Evolutionary conservation across 1,139 yeast species (phyloP), one percentile per base, ranked within the genome.

Genomic region (Geotrichum siamense): DNA sequence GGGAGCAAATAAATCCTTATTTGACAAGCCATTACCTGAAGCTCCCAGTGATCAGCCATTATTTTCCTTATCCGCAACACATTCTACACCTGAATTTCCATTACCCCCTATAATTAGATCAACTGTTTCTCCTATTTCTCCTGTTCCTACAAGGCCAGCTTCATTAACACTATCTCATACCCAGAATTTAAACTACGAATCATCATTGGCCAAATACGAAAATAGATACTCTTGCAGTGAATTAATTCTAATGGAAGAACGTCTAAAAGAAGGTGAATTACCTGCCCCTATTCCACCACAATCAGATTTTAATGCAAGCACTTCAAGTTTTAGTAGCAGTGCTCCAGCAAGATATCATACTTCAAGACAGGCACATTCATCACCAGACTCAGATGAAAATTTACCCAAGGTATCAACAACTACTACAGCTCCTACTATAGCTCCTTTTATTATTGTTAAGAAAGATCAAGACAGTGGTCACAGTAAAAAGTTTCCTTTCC

Each of bases 131-230:
- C 45, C 38, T 9, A 19, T 42, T 2, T 31, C 42, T 6, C 45
- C 45, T 6, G 21, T 42, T 17, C 45, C 45, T 2, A 35, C 39
- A 6, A 39, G 45, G 8, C 45, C 45, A 9, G 31, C 31, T 3
- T 41, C 45, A 2, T 27, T 41, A 2, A 20, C 40, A 6, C 36
- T 41, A 9, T 23, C 44, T 1, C n/a, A 29, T 39, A 41, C 22
- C 15, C 16, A 23, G 20, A 34, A 21, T 16, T n/a, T n/a, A n/a
- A n/a, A n/a, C n/a, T 16, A 6, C 32, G 35, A 33, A 16, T 22
- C 29, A 1, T 9, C 15, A 9, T 13, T 10, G 3, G 29, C 22
- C 23, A 28, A 16, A 10, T 19, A 20, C 35, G 31, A 22, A 4
- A 34, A 21, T 39, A 16, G 20, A 5, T 41, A 21, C 23, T 30